phyloP scores from a whole-genome alignment of 495 filamentous ascomycete genomes.

The Cercophora newfieldiana region DNA sequence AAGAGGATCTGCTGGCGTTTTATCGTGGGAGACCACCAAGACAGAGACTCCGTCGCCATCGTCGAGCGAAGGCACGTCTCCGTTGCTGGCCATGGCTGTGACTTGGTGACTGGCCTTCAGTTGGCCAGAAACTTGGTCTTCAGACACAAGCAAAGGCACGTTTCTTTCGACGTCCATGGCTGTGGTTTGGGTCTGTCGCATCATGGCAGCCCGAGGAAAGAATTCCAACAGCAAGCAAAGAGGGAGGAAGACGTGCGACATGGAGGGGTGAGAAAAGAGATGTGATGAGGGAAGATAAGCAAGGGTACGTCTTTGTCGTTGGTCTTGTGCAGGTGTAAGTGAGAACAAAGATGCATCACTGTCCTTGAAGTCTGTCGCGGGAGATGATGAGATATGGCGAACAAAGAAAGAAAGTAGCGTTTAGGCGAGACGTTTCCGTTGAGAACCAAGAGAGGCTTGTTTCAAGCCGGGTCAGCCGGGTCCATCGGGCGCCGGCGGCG shows the following conservation, averaged over 20 bases:
- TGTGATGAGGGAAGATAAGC: too few species aligned
- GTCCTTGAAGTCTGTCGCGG: too few species aligned
- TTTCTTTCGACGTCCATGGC: not conserved
- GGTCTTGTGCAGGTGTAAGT: too few species aligned
- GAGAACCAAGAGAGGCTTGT: too few species aligned
- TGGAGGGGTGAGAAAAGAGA: too few species aligned
- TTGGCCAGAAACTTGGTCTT: too few species aligned
- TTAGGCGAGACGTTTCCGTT: too few species aligned
- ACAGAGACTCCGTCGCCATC: slow-evolving; percentile 2
- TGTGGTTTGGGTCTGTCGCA: not conserved
- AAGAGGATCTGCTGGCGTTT: not conserved
- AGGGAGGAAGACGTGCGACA: not conserved
- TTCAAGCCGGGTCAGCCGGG: too few species aligned
- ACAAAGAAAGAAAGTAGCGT: too few species aligned
- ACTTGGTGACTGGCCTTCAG: not conserved
- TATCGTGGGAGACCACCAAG: slow-evolving; percentile 1
- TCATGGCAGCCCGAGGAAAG: slow-evolving; percentile 2
- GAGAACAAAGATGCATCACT: too few species aligned
- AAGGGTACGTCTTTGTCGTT: too few species aligned
- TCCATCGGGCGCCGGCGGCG: not conserved
- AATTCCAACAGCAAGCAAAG: slow-evolving; percentile 1
- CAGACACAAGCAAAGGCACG: not conserved
- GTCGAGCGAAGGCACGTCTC: slow-evolving; percentile 1
- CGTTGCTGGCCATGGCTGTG: not conserved
- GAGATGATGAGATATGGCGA: not conserved